These are phyloP conservation scores for Solanum etuberosum DNA, from an alignment of 257 asterid species.

Conservation along the genomic window DNA sequence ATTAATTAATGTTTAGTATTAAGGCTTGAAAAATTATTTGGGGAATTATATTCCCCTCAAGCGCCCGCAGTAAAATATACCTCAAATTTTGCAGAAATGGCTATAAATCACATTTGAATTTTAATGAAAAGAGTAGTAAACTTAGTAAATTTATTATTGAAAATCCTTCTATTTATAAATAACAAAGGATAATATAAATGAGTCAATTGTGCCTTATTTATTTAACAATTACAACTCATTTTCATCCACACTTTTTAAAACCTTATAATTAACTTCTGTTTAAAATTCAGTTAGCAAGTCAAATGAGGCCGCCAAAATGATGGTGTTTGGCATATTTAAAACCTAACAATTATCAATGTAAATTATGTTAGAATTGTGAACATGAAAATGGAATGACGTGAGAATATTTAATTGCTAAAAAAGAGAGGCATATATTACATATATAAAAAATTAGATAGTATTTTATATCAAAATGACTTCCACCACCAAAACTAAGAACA, in stretches of 20 bases:
- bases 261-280: background rate
- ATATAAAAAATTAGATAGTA: background rate
- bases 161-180: background rate
- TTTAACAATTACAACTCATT: too few species aligned
- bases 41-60: background rate
- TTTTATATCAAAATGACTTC: background rate
- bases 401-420: too few species aligned
- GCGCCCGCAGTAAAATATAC: background rate
- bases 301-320: background rate
- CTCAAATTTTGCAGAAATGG: background rate
- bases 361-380: background rate
- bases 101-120: background rate
- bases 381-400: background rate
- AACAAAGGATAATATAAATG: background rate
- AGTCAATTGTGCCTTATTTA: background rate
- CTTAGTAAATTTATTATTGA: background rate
- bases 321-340: background rate
- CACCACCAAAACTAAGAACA: background rate
- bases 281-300: background rate
- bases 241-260: too few species aligned
- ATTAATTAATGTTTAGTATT: too few species aligned
- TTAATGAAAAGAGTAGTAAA: background rate
- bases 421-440: background rate
- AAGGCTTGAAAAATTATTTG: background rate
- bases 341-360: background rate